Evolutionary conservation across 1,284 basidiomycete genomes (phyloP).

Genomic region (Vanrija sp.): DNA sequence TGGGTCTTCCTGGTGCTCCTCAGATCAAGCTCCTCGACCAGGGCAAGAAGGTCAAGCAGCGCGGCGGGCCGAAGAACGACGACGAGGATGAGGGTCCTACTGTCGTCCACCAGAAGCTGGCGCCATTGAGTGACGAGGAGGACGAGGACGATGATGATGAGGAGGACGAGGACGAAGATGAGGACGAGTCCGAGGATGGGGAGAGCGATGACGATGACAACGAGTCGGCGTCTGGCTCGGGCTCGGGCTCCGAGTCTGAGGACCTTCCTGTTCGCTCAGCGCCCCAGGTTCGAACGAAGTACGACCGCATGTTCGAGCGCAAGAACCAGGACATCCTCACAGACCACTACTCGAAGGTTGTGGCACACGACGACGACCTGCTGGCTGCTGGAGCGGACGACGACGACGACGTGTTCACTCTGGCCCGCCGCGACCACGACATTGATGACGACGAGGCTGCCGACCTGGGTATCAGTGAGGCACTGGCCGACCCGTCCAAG

Average conservation of each 20-base stretch:
- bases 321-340: conserved; percentile 94
- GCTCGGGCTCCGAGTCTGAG: conserved; percentile 5
- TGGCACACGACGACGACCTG: conserved; percentile 61
- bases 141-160: conserved; percentile 11
- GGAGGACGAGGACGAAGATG: conserved; percentile 20
- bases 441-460: conserved; percentile 51
- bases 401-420: conserved; percentile 85
- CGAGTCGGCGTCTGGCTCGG: neutral
- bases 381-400: conserved; percentile 53
- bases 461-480: neutral
- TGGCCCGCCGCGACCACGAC: conserved; percentile 85
- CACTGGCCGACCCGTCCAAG: conserved; percentile 20
- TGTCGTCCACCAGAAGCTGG: conserved; percentile 15
- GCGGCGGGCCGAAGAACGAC: conserved; percentile 26
- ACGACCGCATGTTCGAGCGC: conserved; percentile 96
- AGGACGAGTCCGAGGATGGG: conserved; percentile 23
- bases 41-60: conserved; percentile 33
- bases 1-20: conserved; percentile 90
- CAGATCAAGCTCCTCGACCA: conserved; percentile 78
- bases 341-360: conserved; percentile 82
- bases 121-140: neutral
- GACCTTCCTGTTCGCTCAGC: conserved; percentile 1
- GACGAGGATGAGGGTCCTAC: conserved; percentile 15
- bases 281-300: conserved; percentile 76
- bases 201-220: conserved; percentile 24